phyloP scores from a whole-genome alignment of 1,284 basidiomycete species.

The Naganishia cerealis region DNA sequence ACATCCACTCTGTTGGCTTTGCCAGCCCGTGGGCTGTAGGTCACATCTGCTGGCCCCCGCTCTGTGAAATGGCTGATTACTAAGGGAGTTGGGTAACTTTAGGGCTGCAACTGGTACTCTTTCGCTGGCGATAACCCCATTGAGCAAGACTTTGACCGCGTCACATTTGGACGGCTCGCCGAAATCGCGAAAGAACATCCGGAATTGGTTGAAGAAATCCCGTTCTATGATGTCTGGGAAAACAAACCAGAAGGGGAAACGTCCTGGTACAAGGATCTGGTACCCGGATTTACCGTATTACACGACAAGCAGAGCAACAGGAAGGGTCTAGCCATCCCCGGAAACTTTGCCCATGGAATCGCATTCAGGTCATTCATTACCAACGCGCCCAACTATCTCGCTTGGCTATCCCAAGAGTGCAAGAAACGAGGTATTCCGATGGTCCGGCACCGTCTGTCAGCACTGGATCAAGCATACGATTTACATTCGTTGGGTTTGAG shows the following conservation, averaged over 20 bases:
- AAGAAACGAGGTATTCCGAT: conserved; percentile 44
- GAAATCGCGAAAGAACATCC: conserved; percentile 57
- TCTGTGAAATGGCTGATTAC: neutral
- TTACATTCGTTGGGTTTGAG: conserved; percentile 35
- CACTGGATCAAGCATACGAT: conserved; percentile 50
- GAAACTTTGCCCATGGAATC: conserved; percentile 38
- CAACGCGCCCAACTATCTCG: conserved; percentile 52
- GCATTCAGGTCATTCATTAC: conserved; percentile 52
- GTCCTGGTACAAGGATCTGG: conserved; percentile 61
- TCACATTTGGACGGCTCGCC: conserved; percentile 55
- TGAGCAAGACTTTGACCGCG: conserved; percentile 53
- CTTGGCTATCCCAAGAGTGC: conserved; percentile 44
- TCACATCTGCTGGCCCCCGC: conserved; percentile 32
- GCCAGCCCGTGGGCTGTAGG: conserved; percentile 70
- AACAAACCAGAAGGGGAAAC: conserved; percentile 45
- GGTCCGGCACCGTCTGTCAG: conserved; percentile 45
- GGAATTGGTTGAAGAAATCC: conserved; percentile 54
- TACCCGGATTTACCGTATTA: conserved; percentile 56
- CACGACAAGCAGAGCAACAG: conserved; percentile 35
- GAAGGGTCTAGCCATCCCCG: conserved; percentile 42
- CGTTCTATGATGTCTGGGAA: conserved; percentile 56
- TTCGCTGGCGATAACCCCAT: conserved; percentile 56
- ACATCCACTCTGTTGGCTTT: conserved; percentile 63
- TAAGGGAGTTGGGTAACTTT: neutral
- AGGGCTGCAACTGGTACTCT: conserved; percentile 66